Evolutionary conservation across 2,329 filamentous ascomycete genomes (phyloP).

Genomic region (Trichoderma sp.): DNA sequence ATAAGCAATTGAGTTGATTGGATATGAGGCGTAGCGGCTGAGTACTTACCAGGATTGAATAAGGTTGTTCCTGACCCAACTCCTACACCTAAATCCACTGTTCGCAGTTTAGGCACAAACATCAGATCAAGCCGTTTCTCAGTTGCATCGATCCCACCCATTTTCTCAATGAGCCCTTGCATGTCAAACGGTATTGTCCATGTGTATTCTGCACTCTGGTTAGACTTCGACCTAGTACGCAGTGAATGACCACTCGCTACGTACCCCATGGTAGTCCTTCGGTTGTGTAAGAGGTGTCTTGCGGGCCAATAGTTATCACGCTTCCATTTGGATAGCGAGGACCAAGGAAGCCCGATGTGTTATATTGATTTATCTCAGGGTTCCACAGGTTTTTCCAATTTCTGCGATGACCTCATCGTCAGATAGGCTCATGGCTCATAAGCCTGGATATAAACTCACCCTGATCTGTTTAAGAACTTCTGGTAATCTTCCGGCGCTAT

Average conservation of each 20-base stretch:
- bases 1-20: neutral
- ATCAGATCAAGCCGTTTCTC: slow-evolving; percentile 45
- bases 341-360: slow-evolving; percentile 27
- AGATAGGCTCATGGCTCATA: too few species aligned
- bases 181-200: slow-evolving; percentile 59
- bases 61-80: slow-evolving; percentile 15
- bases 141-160: slow-evolving; percentile 50
- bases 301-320: slow-evolving; percentile 3
- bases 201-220: slow-evolving; percentile 46
- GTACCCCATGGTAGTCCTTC: slow-evolving; percentile 16
- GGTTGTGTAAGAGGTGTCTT: slow-evolving; percentile 2
- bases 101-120: slow-evolving; percentile 39
- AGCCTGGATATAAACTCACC: neutral
- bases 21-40: slow-evolving; percentile 26
- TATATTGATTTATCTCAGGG: slow-evolving; percentile 38
- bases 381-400: slow-evolving; percentile 63
- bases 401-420: neutral
- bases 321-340: slow-evolving; percentile 11
- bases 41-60: slow-evolving; percentile 35
- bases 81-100: slow-evolving; percentile 38
- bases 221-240: slow-evolving; percentile 44
- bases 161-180: slow-evolving; percentile 46
- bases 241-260: slow-evolving; percentile 29
- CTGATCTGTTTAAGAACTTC: slow-evolving; percentile 43
- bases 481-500: slow-evolving; percentile 48